Evolutionary conservation across 2,329 filamentous ascomycete species (phyloP).

Genomic region (Penicillium sp.): DNA sequence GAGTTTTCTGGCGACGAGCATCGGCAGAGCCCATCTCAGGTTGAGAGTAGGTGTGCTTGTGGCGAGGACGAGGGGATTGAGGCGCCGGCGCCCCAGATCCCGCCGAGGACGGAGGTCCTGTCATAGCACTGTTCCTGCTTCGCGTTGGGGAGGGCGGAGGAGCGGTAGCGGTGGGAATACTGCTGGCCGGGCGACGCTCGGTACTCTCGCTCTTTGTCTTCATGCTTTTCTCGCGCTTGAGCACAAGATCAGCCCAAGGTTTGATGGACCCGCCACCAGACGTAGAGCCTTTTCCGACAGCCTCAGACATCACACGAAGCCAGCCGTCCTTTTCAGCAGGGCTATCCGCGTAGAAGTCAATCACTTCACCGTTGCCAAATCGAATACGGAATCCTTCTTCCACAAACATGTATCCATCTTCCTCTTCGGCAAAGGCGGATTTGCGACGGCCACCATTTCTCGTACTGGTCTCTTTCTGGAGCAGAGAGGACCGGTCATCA

Average conservation of each 20-base stretch:
- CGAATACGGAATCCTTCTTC: slow-evolving; percentile 98
- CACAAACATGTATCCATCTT: slow-evolving; percentile 99
- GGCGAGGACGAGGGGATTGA: slow-evolving; percentile 33
- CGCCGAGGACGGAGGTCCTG: slow-evolving; percentile 23
- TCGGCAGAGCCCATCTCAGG: slow-evolving; percentile 39
- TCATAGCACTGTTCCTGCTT: slow-evolving; percentile 24
- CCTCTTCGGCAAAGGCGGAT: slow-evolving; percentile 95
- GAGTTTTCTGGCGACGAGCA: slow-evolving; percentile 43
- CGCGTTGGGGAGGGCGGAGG: slow-evolving; percentile 24
- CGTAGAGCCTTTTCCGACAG: slow-evolving; percentile 58
- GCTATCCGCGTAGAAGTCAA: slow-evolving; percentile 96
- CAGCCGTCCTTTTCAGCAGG: slow-evolving; percentile 86
- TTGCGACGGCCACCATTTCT: slow-evolving; percentile 79
- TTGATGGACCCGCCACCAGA: slow-evolving; percentile 49
- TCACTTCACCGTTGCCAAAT: slow-evolving; percentile 96
- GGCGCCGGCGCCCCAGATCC: slow-evolving; percentile 32
- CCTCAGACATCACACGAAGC: slow-evolving; percentile 84
- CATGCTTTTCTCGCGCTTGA: slow-evolving; percentile 48
- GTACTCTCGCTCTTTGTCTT: slow-evolving; percentile 33
- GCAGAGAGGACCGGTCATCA: slow-evolving; percentile 82
- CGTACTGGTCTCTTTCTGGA: slow-evolving; percentile 77
- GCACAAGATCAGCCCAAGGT: slow-evolving; percentile 64
- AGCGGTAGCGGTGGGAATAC: slow-evolving; percentile 17
- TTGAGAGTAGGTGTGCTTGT: slow-evolving; percentile 44
- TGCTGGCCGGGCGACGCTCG: slow-evolving; percentile 26